These are phyloP conservation scores for Hippophae tibetana DNA, from an alignment of 306 rosid species.

Conservation along the genomic window DNA sequence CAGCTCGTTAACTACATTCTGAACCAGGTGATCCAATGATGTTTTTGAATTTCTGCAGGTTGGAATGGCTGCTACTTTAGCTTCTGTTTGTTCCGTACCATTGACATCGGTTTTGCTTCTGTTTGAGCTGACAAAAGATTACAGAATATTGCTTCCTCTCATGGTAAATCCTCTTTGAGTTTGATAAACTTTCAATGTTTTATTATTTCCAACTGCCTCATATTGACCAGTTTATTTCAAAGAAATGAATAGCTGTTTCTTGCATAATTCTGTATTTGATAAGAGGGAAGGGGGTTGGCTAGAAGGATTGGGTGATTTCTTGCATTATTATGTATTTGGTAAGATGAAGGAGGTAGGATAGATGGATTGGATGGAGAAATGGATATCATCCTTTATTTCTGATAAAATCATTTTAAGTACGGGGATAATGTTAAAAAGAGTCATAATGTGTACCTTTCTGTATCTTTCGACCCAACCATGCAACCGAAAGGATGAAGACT, in stretches of 20 bases:
- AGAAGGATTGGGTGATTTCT: neutral
- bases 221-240: neutral
- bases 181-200: constrained; percentile 1
- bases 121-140: constrained; percentile 96
- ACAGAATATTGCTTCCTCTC: constrained; percentile 92
- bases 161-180: constrained; percentile 54
- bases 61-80: constrained; percentile 99
- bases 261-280: neutral
- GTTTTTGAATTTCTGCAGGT: constrained; percentile 44
- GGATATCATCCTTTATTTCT: neutral
- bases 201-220: constrained; percentile 2
- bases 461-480: neutral
- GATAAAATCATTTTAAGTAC: neutral
- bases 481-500: too few relatives aligned
- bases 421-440: neutral
- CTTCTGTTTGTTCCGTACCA: constrained; percentile 95
- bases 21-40: constrained; percentile 15
- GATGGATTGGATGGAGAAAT: neutral
- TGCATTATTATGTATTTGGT: too few relatives aligned
- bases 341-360: neutral
- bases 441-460: neutral
- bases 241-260: neutral
- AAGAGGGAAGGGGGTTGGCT: neutral
- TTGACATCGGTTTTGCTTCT: constrained; percentile 95
- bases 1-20: constrained; percentile 1